These are phyloP conservation scores for Vanderwaltozyma verrucispora DNA, from an alignment of 805 yeast species.

Conservation along the genomic window DNA sequence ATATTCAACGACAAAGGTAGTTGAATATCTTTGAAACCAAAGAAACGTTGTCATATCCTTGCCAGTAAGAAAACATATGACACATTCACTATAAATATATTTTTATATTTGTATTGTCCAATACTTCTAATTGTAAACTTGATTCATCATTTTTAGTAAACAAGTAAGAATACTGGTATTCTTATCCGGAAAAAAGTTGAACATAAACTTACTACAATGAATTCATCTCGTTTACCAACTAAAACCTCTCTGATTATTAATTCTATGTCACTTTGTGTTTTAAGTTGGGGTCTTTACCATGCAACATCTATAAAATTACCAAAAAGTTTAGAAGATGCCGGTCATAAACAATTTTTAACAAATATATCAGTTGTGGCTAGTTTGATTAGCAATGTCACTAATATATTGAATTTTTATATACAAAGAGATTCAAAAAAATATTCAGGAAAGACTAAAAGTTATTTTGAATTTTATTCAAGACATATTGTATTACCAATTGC, in stretches of 20 bases:
- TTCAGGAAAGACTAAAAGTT: neutral
- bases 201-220: too few species aligned
- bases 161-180: too few species aligned
- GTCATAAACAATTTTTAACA: slow-evolving; percentile 65
- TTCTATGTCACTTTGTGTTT: slow-evolving; percentile 9
- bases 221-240: slow-evolving; percentile 3
- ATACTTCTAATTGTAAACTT: too few species aligned
- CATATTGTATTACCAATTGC: slow-evolving; percentile 38
- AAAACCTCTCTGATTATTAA: slow-evolving; percentile 13
- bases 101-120: too few species aligned
- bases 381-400: slow-evolving; percentile 32
- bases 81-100: too few species aligned
- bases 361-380: slow-evolving; percentile 48
- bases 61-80: too few species aligned
- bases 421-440: slow-evolving; percentile 3
- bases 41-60: too few species aligned
- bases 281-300: slow-evolving; percentile 22
- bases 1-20: too few species aligned
- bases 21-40: too few species aligned
- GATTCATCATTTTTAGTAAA: too few species aligned
- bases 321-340: slow-evolving; percentile 40
- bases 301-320: slow-evolving; percentile 35
- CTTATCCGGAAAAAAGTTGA: too few species aligned
- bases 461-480: slow-evolving; percentile 23
- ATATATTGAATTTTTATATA: slow-evolving; percentile 29